Evolutionary conservation across 441 rosid species (phyloP).

Genomic region (Melastoma candidum): DNA sequence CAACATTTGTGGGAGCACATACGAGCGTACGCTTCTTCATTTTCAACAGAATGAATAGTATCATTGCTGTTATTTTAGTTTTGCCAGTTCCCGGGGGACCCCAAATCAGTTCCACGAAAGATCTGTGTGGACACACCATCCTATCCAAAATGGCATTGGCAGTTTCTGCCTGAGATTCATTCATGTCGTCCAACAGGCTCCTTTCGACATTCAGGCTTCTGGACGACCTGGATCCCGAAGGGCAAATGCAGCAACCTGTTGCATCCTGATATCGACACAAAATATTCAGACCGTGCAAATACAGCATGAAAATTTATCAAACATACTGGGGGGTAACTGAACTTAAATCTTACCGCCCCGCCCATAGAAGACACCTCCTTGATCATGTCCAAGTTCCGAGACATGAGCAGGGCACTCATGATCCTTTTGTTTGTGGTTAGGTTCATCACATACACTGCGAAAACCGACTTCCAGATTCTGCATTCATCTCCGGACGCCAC

Average conservation of each 20-base stretch:
- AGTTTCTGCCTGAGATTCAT: conserved; percentile 9
- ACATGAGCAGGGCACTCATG: conserved; percentile 40
- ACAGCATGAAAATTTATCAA: too few species aligned
- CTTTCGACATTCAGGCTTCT: not conserved
- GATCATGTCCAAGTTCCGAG: conserved; percentile 18
- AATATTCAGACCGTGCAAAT: too few species aligned
- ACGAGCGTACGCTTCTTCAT: conserved; percentile 36
- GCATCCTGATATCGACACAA: too few species aligned
- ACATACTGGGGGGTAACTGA: too few species aligned
- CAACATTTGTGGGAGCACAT: conserved; percentile 53
- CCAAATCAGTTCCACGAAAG: conserved; percentile 38
- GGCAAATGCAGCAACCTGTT: too few species aligned
- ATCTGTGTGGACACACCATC: conserved; percentile 3
- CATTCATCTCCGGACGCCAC: conserved; percentile 11
- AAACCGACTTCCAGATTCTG: conserved; percentile 15
- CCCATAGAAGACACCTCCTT: conserved; percentile 12
- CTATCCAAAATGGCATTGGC: conserved; percentile 2
- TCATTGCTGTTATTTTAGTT: conserved; percentile 28
- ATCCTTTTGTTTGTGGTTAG: conserved; percentile 37
- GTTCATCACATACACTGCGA: conserved; percentile 30
- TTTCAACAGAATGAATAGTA: conserved; percentile 27
- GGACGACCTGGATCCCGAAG: too few species aligned
- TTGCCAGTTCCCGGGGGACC: conserved; percentile 75
- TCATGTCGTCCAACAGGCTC: not conserved
- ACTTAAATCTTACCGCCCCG: too few species aligned